These are phyloP conservation scores for Brassica cretica DNA, from an alignment of 345 rosid species.

Conservation along the genomic window DNA sequence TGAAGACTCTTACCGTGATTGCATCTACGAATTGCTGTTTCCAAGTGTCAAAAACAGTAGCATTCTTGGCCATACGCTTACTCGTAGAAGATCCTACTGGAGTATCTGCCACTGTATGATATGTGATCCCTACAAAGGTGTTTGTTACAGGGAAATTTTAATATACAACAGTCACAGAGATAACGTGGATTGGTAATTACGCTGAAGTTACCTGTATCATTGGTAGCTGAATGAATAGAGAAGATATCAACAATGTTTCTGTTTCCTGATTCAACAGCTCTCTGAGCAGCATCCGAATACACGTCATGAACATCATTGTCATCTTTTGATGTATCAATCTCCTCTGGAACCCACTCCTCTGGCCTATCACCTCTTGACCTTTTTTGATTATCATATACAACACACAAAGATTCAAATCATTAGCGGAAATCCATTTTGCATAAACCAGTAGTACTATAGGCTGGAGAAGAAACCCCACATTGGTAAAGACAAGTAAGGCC, in stretches of 20 bases:
- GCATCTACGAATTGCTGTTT: constrained; percentile 80
- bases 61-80: constrained; percentile 21
- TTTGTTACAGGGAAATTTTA: constrained; percentile 18
- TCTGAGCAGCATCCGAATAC: constrained; percentile 46
- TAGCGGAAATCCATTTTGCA: background rate
- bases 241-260: constrained; percentile 74
- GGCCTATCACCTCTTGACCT: constrained; percentile 84
- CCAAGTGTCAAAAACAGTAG: constrained; percentile 55
- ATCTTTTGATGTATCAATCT: constrained; percentile 42
- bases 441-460: constrained; percentile 3
- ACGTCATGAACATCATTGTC: constrained; percentile 42
- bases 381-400: constrained; percentile 35
- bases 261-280: constrained; percentile 46
- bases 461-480: constrained; percentile 49
- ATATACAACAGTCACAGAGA: background rate
- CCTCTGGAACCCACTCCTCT: constrained; percentile 93
- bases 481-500: constrained; percentile 91
- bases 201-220: constrained; percentile 41
- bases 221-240: constrained; percentile 63
- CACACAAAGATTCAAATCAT: constrained; percentile 19
- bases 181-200: background rate
- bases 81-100: constrained; percentile 46
- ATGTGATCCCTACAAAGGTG: constrained; percentile 45
- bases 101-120: constrained; percentile 50
- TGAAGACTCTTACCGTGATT: constrained; percentile 46